Base-by-base conservation (phyloP, 2,329 filamentous ascomycete genomes). In the Alternaria metachromatica region DNA sequence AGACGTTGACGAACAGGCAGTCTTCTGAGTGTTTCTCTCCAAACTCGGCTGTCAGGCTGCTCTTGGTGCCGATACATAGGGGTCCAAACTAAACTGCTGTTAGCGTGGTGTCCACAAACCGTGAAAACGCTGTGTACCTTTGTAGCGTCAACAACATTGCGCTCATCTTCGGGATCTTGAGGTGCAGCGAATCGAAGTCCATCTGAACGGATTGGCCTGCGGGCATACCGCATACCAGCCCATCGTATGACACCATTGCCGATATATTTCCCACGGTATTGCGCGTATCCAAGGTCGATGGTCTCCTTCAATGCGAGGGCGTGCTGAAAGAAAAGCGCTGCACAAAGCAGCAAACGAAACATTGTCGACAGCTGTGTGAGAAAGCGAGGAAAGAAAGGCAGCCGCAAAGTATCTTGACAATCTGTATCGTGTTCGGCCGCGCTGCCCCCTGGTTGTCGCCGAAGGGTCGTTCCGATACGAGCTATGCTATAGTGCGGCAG, bases 161-260 rank as follows among this genome's bases (percentile, higher is more conserved):
- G 63, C 18, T 82, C 80, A 2, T 76, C 69, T 0, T 80, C 66
- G 2, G 92, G 91, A 75, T 92, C 89, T 70, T 86, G 82, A 0
- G 92, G 91, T 12, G 88, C 87, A 57, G 84, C 82, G 73, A 94
- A 95, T 20, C 92, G 76, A 48, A 77, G 58, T 30, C 78, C 76
- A 20, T 78, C 73, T 21, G 76, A 55, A 11, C 76, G 69, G 9
- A 77, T 76, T 2, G 73, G 66, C 25, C 65, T 74, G 20, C 77
- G 70, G 44, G 92, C 92, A 81, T 88, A 96, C 46, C 91, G 87
- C 66, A 96, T 87, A 2, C 91, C 92, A 8, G 92, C 84, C 90
- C 91, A 95, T 76, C 90, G 85, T 3, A 86, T 88, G 51, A 93
- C 81, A 1, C 89, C 90, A 69, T 87, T 87, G 0, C 78, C 69